These are phyloP conservation scores for Halenospora varia DNA, from an alignment of 495 filamentous ascomycete genomes.

Conservation along the genomic window DNA sequence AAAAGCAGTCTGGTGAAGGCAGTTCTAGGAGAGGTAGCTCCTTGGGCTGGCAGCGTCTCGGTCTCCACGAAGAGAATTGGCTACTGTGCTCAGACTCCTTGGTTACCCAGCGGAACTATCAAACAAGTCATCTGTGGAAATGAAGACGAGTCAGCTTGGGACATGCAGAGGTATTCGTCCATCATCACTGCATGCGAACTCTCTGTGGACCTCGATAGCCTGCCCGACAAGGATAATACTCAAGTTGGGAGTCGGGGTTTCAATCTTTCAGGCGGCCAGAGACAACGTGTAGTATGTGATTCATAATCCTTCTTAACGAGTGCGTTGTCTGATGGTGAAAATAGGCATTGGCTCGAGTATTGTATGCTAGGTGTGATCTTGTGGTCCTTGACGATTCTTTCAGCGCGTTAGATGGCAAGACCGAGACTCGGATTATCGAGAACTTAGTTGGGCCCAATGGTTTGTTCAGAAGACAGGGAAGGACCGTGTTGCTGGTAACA, in stretches of 20 bases:
- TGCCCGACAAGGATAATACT: constrained; percentile 51
- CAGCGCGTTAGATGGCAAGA: constrained; percentile 30
- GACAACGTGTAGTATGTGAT: constrained; percentile 44
- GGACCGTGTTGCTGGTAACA: constrained; percentile 39
- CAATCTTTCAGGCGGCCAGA: constrained; percentile 62
- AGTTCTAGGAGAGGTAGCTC: constrained; percentile 71
- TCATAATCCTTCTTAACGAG: constrained; percentile 19
- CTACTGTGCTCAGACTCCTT: constrained; percentile 77
- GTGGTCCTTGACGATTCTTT: constrained; percentile 35
- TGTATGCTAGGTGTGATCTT: constrained; percentile 23
- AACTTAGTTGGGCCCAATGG: constrained; percentile 38
- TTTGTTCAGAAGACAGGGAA: constrained; percentile 28
- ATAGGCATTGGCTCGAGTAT: constrained; percentile 27
- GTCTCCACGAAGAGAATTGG: constrained; percentile 63
- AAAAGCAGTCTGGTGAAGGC: constrained; percentile 76
- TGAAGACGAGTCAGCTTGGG: constrained; percentile 28
- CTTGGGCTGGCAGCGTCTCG: constrained; percentile 48
- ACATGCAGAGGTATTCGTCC: constrained; percentile 48
- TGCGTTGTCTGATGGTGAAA: constrained; percentile 4
- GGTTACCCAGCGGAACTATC: constrained; percentile 85
- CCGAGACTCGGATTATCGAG: constrained; percentile 16
- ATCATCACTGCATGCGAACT: constrained; percentile 55
- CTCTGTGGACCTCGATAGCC: constrained; percentile 45
- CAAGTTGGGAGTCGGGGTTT: constrained; percentile 59
- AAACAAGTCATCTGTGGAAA: constrained; percentile 31